Conservation (phyloP, 306 rosid genomes). For the Echinosophora koreensis region DNA sequence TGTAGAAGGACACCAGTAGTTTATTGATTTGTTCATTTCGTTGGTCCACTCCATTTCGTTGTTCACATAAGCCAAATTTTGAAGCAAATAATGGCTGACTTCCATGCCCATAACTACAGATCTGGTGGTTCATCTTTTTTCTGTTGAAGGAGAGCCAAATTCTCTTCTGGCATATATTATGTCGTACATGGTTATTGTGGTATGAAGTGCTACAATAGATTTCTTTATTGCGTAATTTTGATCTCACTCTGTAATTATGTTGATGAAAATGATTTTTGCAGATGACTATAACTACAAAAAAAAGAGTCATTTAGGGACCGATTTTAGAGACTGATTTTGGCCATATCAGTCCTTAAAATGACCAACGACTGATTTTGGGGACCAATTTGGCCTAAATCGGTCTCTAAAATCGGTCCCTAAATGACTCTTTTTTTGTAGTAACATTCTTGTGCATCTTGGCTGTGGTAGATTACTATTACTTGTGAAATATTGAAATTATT, state of each 20-base stretch:
- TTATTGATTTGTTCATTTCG: constrained; percentile 1
- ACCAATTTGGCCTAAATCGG: too few species aligned
- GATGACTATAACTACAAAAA: constrained; percentile 95
- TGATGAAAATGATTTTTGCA: constrained; percentile 59
- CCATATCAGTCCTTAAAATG: too few species aligned
- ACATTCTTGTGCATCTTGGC: too few species aligned
- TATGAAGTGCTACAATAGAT: constrained; percentile 48
- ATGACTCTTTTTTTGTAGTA: too few species aligned
- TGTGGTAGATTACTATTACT: background rate
- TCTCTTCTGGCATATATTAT: constrained; percentile 64
- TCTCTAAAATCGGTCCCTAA: too few species aligned
- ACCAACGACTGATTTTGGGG: too few species aligned
- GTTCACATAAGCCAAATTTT: constrained; percentile 42
- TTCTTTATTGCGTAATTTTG: constrained; percentile 27
- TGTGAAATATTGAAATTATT: background rate
- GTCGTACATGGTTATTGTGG: constrained; percentile 81
- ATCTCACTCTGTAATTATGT: constrained; percentile 27
- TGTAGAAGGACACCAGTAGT: background rate
- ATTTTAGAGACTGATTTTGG: too few species aligned
- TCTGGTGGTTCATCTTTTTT: constrained; percentile 52
- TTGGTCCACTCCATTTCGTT: background rate
- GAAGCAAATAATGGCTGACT: constrained; percentile 34
- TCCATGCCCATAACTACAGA: constrained; percentile 58
- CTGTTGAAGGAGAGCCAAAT: constrained; percentile 52
- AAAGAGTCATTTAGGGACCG: too few species aligned